Percentiles rank a stretch among this genome's conserved stretches.
Conservation (phyloP, 202 grass and related monocot genomes). For the Zizania palustris region DNA sequence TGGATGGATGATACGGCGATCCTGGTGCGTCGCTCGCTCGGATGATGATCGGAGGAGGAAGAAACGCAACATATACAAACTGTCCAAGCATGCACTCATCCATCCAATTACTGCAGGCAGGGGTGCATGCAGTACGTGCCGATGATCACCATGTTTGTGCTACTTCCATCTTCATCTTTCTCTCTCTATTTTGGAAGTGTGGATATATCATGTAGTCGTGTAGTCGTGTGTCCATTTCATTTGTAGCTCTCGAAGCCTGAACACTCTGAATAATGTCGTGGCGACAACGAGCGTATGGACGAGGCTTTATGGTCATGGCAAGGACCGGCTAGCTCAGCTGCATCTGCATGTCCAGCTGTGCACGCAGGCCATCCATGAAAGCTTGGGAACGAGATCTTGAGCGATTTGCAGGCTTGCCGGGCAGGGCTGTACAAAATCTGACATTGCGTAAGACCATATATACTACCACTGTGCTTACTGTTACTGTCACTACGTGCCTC, state of each 20-base stretch:
- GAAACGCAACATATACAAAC: slow-evolving; percentile 7
- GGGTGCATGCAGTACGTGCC: slow-evolving; percentile 16
- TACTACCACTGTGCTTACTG: neutral
- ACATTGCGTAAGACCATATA: neutral
- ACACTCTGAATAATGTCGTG: slow-evolving; percentile 7
- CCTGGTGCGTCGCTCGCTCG: too few species aligned
- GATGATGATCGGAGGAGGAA: neutral
- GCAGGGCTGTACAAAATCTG: slow-evolving; percentile 13
- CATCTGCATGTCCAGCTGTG: slow-evolving; percentile 30
- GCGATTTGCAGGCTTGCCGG: neutral
- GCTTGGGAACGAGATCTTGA: slow-evolving; percentile 42
- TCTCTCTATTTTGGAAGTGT: neutral
- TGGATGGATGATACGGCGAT: neutral
- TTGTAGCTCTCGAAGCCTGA: too few species aligned
- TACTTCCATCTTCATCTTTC: neutral
- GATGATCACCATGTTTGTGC: slow-evolving; percentile 49
- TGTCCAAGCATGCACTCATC: neutral
- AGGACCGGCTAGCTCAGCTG: neutral
- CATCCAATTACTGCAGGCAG: neutral
- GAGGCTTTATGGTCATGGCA: slow-evolving; percentile 38
- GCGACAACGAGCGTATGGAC: slow-evolving; percentile 35
- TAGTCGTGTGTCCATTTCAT: neutral
- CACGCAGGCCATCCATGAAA: neutral
- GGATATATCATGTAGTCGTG: too few species aligned
- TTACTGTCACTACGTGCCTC: neutral